These are phyloP conservation scores for Cucurbita ficifolia DNA, from an alignment of 306 rosid genomes.

Conservation along the genomic window DNA sequence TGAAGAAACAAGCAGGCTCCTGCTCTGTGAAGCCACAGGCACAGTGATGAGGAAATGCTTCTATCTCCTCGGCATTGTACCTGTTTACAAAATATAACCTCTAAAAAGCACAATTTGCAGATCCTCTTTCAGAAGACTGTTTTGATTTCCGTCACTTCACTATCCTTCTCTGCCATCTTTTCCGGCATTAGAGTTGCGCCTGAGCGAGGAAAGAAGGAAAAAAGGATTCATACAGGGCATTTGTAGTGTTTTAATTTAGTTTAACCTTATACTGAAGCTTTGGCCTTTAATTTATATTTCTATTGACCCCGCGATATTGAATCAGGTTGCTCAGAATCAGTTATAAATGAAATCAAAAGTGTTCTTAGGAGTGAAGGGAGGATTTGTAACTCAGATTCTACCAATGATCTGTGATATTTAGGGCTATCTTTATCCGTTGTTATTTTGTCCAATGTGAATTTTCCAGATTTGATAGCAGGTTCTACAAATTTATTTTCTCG, in stretches of 20 bases:
- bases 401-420: not conserved
- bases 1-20: slow-evolving; percentile 76
- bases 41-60: slow-evolving; percentile 83
- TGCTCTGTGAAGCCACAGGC: slow-evolving; percentile 91
- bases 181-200: not conserved
- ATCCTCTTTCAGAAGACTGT: too few species aligned
- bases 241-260: not conserved
- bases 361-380: too few species aligned
- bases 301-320: not conserved
- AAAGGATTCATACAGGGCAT: not conserved
- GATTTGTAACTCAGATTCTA: too few species aligned
- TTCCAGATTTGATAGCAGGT: not conserved
- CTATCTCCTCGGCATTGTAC: slow-evolving; percentile 67
- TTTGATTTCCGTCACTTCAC: too few species aligned
- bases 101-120: not conserved
- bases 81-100: slow-evolving; percentile 67
- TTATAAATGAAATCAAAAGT: too few species aligned
- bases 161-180: not conserved
- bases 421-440: too few species aligned
- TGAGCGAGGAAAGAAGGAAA: not conserved
- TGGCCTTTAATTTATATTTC: not conserved
- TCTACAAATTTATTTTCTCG: not conserved
- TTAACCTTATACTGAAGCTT: not conserved
- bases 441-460: too few species aligned
- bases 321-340: not conserved